Base-by-base conservation (phyloP, 805 yeast genomes). In the Pichia exigua region DNA sequence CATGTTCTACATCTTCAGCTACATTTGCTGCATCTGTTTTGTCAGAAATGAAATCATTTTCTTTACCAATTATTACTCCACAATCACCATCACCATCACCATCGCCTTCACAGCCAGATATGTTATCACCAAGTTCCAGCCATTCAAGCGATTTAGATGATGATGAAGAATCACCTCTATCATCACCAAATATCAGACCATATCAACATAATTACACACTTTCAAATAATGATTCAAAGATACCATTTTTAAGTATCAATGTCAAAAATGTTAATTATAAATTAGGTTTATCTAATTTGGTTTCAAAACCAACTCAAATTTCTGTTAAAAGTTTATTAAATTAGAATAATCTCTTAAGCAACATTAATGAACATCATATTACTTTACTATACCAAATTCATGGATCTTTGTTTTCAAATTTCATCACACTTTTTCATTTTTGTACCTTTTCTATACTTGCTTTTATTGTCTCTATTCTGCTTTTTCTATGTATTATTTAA, bases 271-370 rank as follows among this genome's bases (percentile, higher is more conserved):
- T 22, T 22, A 15, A 41, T 4, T 42, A 30, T n/a, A 30, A 52
- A 38, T 21, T 46, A 42, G 18, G 42, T 38, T 30, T 39, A 26
- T n/a, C 17, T 3, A 24, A 41, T 39, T 6, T 49, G 11, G 50
- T 28, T 7, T 45, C 53, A 12, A 49, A 53, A 24, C 46, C 54
- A 24, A 53, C 55, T 4, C 55, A 53, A 10, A 62, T 64, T 35
- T 59, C 65, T 32, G 63, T 64, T 20, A 54, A 58, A 40, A 64
- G 66, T 55, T 55, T 64, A 51, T 54, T 64, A 42, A 64, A 64
- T 28, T 63, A 48, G 50, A 24, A 12, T 1, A 15, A 10, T 26
- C 15, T 17, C 2, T 21, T 15, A 7, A n/a, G 5, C 6, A 9
- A 42, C 30, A 24, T 26, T 18, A 21, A 26, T 10, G 5, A 10